Evolutionary conservation across 768 basidiomycete genomes (phyloP).

Genomic region (Rhizopogon salebrosus): DNA sequence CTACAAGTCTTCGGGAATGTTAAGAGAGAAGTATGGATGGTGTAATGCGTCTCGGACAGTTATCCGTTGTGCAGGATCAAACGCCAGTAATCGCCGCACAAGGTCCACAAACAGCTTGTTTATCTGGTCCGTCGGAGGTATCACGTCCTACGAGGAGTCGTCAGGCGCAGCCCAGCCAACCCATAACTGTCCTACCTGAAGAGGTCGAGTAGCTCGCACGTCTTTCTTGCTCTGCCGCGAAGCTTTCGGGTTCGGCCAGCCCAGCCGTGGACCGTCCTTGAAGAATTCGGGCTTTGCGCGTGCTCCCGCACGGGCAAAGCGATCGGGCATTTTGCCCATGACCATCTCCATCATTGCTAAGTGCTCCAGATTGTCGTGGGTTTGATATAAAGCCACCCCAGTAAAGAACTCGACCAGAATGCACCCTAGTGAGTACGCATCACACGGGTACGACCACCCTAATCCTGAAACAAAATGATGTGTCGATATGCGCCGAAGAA

Average conservation of each 20-base stretch:
- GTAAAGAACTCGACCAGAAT: constrained; percentile 99
- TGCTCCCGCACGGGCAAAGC: constrained; percentile 70
- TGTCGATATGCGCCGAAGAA: constrained; percentile 7
- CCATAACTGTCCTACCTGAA: constrained; percentile 50
- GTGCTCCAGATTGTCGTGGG: constrained; percentile 98
- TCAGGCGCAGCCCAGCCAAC: neutral
- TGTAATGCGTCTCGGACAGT: constrained; percentile 83
- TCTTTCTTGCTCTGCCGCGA: constrained; percentile 91
- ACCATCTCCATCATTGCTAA: constrained; percentile 99
- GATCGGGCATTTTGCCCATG: constrained; percentile 95
- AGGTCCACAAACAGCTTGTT: constrained; percentile 85
- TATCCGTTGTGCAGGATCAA: constrained; percentile 86
- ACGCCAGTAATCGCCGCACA: constrained; percentile 80
- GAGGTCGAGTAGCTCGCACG: constrained; percentile 75
- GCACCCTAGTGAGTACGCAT: constrained; percentile 97
- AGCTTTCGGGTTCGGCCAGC: constrained; percentile 89
- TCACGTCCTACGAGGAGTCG: constrained; percentile 61
- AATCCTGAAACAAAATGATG: constrained; percentile 52
- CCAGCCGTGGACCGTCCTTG: constrained; percentile 77
- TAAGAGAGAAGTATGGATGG: constrained; percentile 79
- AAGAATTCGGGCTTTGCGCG: constrained; percentile 91
- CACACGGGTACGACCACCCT: constrained; percentile 98
- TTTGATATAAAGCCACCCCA: constrained; percentile 97
- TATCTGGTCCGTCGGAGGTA: constrained; percentile 66
- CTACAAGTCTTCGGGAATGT: constrained; percentile 66